Percentiles rank a stretch among this genome's conserved stretches.
These are phyloP conservation scores for Hemileccinum rubropunctum DNA, from an alignment of 768 basidiomycete genomes.

Conservation along the genomic window DNA sequence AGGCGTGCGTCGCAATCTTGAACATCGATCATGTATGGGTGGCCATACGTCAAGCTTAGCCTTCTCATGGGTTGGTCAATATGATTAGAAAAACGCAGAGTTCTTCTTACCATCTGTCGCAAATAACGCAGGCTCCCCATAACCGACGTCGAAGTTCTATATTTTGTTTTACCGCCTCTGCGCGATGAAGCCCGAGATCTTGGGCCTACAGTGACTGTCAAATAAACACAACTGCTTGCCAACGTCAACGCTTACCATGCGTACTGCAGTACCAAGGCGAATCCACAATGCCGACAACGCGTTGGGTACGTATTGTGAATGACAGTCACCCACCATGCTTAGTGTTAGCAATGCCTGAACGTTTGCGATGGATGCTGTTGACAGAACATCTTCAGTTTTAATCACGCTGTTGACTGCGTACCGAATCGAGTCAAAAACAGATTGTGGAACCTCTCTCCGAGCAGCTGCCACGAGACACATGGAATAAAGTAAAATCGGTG, in stretches of 20 bases:
- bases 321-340: constrained; percentile 85
- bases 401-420: constrained; percentile 84
- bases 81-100: constrained; percentile 1
- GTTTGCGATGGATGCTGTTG: constrained; percentile 80
- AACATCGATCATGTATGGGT: constrained; percentile 95
- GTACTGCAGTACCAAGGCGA: constrained; percentile 81
- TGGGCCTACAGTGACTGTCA: constrained; percentile 64
- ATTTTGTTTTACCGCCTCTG: constrained; percentile 79
- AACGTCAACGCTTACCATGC: constrained; percentile 66
- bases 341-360: constrained; percentile 85
- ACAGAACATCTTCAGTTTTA: constrained; percentile 87
- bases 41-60: constrained; percentile 87
- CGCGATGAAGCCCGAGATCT: constrained; percentile 92
- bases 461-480: constrained; percentile 93
- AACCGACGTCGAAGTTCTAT: constrained; percentile 86
- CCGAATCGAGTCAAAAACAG: constrained; percentile 87
- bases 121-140: constrained; percentile 94
- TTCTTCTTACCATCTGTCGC: constrained; percentile 78
- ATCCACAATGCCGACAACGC: constrained; percentile 86
- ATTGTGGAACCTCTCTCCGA: constrained; percentile 76
- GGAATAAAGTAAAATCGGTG: constrained; percentile 85
- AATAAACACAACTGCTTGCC: constrained; percentile 5
- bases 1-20: constrained; percentile 94
- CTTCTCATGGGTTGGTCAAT: constrained; percentile 36
- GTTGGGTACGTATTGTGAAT: constrained; percentile 84